Evolutionary conservation across 202 grass and related monocot genomes (phyloP), one percentile per base, ranked within the genome.

Genomic region (Panicum virgatum): DNA sequence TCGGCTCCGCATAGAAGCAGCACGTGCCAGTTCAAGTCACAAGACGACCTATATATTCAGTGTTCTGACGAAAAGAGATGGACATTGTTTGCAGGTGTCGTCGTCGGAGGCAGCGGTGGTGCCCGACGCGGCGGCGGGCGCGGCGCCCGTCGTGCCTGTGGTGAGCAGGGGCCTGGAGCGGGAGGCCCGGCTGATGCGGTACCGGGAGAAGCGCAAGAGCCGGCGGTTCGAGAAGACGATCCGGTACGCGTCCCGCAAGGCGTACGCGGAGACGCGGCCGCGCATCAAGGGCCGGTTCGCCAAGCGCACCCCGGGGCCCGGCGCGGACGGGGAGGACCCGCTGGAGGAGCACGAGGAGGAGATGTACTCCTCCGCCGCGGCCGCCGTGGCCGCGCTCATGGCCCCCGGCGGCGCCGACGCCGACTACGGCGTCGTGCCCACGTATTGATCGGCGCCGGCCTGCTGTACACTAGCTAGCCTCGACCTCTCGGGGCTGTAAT

Each of bases 161-260:
- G 76, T 78, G 30, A 73, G 88, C 79, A 82, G 62, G 78, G 85
- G 82, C 11, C 12, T 52, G 83, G 80, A 93, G 75, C 73, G 94
- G 75, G 86, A 91, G 82, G 94, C 86, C 37, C 88, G 84, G 79
- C 62, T 93, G 86, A 91, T 93, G 86, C 77, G 91, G 40, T 97
- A 97, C 84, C 53, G 94, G 60, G 94, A 97, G 86, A 97, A 97
- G 94, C 84, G 94, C 73, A 97, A 97, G 89, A 88, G 36, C 82
- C 65, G 91, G 76, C 68, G 85, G 80, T 97, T 94, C 77, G 79
- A 93, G 66, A 97, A 97, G 94, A 97, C 89, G 51, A 91, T 94
- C 53, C 84, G 94, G 40, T 97, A 97, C 46, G 91, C 91, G 59
- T 93, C 94, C 20, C 87, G 91, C 22, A 97, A 97, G 91, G 91